Conservation (phyloP, 495 filamentous ascomycete species). For the Neurospora sp. region DNA sequence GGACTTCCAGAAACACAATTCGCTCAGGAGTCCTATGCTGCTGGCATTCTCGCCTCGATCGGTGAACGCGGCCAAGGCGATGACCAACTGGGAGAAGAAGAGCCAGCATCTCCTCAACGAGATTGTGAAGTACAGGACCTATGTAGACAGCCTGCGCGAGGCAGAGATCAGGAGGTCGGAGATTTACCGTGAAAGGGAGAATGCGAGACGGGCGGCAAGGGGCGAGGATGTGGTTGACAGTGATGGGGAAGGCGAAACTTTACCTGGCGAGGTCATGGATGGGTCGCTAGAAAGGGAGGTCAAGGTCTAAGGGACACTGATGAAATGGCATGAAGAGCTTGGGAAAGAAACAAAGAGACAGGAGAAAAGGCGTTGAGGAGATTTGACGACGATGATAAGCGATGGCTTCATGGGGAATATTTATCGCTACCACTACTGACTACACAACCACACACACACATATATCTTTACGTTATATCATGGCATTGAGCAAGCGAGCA, state of each 20-base stretch:
- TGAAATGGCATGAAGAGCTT: neutral
- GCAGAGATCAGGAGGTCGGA: slow-evolving; percentile 31
- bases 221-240: slow-evolving; percentile 21
- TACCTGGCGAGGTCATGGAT: neutral
- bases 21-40: slow-evolving; percentile 72
- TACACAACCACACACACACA: neutral
- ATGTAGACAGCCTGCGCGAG: slow-evolving; percentile 65
- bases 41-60: slow-evolving; percentile 84
- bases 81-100: slow-evolving; percentile 96
- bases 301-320: neutral
- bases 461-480: neutral
- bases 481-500: neutral
- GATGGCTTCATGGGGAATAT: neutral
- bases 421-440: neutral
- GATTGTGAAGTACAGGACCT: slow-evolving; percentile 92
- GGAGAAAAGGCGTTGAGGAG: neutral
- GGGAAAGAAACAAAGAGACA: neutral
- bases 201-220: slow-evolving; percentile 24
- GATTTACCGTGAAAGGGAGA: slow-evolving; percentile 40
- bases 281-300: neutral
- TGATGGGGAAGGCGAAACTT: neutral
- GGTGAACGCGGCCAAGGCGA: slow-evolving; percentile 66
- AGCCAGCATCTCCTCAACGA: slow-evolving; percentile 84
- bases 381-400: neutral
- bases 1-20: slow-evolving; percentile 78